Base-by-base conservation (phyloP, 345 rosid genomes). In the Aquilaria yunnanensis region DNA sequence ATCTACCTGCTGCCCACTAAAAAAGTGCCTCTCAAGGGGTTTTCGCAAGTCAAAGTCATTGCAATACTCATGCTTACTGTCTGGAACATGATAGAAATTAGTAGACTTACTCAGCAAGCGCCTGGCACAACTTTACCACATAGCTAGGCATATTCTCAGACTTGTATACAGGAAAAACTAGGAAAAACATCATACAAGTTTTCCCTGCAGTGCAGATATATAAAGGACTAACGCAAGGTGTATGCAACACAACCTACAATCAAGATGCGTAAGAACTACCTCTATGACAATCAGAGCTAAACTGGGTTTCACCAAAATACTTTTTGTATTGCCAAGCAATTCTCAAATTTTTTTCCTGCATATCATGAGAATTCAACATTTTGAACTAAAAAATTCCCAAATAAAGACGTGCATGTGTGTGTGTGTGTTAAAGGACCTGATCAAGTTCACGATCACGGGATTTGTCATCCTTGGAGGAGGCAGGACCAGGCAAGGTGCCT, bases 261-360 rank as follows among this genome's bases (percentile, higher is more conserved):
- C 23, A 23, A 23, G 23, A 23, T 23, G 23, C 23, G 23, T 23
- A 33, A 51, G 48, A 51, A 60, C 60, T 47, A 79, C 86, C 84
- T 70, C 67, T 74, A n/a, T 67, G 66, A 56, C 67, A 55, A 68
- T 74, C 68, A n/a, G 68, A 51, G 56, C 16, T 58, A 32, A 56
- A 80, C 69, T 88, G 96, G 65, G 77, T 79, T 72, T 86, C 91
- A 68, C 70, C 87, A 71, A 85, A 71, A 75, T 88, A 91, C 83
- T 88, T 88, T 75, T 79, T 81, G 54, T 91, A 91, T 74, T 91
- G 96, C 96, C 97, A 88, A 70, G 96, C 96, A 59, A 91, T 91
- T 74, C 97, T 88, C 81, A 88, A 67, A 10, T 76, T 79, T 65
- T 80, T 88, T 45, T 80, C 90, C 97, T 91, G 75, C 63, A 74